phyloP scores from a whole-genome alignment of 345 rosid genomes.

The Murraya koenigii region DNA sequence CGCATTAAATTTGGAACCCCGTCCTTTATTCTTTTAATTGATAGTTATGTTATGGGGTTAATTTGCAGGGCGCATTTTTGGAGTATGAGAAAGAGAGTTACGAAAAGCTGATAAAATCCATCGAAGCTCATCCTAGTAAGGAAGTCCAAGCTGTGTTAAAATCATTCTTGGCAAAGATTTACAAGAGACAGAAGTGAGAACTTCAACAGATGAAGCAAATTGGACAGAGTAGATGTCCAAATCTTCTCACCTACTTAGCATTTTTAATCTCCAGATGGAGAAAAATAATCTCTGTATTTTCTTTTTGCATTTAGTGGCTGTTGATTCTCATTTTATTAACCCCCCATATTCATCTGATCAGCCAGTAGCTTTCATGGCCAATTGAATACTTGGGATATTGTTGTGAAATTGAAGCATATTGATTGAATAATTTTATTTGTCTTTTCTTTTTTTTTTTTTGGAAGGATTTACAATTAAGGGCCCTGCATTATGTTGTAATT shows the following conservation, averaged over 20 bases:
- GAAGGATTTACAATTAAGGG: not conserved
- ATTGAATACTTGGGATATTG: not conserved
- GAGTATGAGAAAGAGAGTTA: conserved; percentile 39
- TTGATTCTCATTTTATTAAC: not conserved
- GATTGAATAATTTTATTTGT: not conserved
- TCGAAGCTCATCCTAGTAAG: conserved; percentile 41
- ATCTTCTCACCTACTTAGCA: not conserved
- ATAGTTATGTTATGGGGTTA: not conserved
- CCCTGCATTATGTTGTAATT: not conserved
- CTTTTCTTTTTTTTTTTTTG: not conserved
- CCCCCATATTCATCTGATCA: not conserved
- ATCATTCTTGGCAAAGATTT: conserved; percentile 42
- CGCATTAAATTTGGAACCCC: not conserved
- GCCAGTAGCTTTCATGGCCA: not conserved
- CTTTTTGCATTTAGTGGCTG: not conserved
- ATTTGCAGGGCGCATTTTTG: conserved; percentile 25
- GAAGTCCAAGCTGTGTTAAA: conserved; percentile 40
- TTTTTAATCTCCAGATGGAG: not conserved
- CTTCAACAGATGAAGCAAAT: not conserved
- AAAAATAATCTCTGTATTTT: not conserved
- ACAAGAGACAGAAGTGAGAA: conserved; percentile 41
- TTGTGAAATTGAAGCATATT: not conserved
- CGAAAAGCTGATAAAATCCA: conserved; percentile 29
- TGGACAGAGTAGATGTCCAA: not conserved
- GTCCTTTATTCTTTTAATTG: not conserved